phyloP scores from a whole-genome alignment of 2,329 filamentous ascomycete species.

The Seiridium unicorne region DNA sequence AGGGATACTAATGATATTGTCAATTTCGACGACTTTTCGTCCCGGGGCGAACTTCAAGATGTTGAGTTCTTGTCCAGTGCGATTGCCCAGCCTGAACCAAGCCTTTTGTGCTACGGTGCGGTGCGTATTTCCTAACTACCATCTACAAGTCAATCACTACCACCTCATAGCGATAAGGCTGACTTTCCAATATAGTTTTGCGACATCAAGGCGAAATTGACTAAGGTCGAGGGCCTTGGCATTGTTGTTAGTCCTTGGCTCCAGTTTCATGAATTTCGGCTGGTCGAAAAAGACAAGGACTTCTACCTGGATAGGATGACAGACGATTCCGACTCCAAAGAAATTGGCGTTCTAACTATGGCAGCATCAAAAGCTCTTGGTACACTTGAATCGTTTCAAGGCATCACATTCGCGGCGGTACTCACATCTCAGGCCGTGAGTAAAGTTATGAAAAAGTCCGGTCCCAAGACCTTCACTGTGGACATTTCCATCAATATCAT shows the following conservation, averaged over 20 bases:
- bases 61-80: no score
- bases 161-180: neutral
- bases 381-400: neutral
- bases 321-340: neutral
- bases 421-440: neutral
- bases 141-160: neutral
- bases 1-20: no score
- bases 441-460: neutral
- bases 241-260: neutral
- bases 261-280: neutral
- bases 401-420: neutral
- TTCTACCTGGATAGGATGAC: neutral
- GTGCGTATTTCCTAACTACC: neutral
- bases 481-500: neutral
- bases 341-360: neutral
- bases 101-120: neutral
- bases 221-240: neutral
- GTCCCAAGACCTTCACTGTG: neutral
- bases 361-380: neutral
- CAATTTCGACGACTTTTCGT: neutral
- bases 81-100: neutral
- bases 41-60: no score
- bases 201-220: neutral
- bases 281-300: neutral
- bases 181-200: neutral